Base-by-base conservation (phyloP, 176 grass and related monocot species). In the Puccinellia tenuiflora region DNA sequence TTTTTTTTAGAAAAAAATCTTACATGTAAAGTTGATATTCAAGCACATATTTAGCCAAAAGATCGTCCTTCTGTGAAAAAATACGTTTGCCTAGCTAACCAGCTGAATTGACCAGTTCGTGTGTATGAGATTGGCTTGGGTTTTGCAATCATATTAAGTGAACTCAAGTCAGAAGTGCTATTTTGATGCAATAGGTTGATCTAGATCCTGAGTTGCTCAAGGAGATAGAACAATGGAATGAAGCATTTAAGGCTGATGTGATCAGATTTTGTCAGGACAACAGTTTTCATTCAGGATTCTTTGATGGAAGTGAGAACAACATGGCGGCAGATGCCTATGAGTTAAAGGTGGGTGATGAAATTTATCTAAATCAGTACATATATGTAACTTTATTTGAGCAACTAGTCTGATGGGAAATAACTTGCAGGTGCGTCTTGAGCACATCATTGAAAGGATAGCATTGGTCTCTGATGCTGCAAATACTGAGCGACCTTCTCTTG, bases 221-320 rank as follows among this genome's bases (percentile, higher is more conserved):
- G 83, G 96, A 98, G 75, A 88, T 96, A 15, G 96, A 93, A 35
- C 88, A 93, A 77, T 98, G 96, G 96, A 98, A 93, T 69, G 93
- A 86, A 87, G 22, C 48, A 37, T 74, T 98, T 54, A 95, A 89
- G 74, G 38, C 64, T 1, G 93, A 98, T 73, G 93, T 98, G 35
- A 80, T 98, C 68, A 95, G 90, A 88, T 92, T 93, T 87, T 98
- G 96, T 82, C 86, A 95, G 78, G 89, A 98, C 64, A 93, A 92
- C 79, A 98, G 92, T 86, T 95, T 98, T 64, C 89, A 96, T 86
- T 91, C 93, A 29, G 96, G 89, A 25, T 98, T 96, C 60, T 98
- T 98, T 25, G 93, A 98, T 83, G 96, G 91, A 39, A 88, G 76
- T 70, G 96, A 98, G 82, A 90, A 35, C 80, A 98, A 95, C 77